Evolutionary conservation across 169 alveolate species (phyloP).

Genomic region (Plasmodium inui): DNA sequence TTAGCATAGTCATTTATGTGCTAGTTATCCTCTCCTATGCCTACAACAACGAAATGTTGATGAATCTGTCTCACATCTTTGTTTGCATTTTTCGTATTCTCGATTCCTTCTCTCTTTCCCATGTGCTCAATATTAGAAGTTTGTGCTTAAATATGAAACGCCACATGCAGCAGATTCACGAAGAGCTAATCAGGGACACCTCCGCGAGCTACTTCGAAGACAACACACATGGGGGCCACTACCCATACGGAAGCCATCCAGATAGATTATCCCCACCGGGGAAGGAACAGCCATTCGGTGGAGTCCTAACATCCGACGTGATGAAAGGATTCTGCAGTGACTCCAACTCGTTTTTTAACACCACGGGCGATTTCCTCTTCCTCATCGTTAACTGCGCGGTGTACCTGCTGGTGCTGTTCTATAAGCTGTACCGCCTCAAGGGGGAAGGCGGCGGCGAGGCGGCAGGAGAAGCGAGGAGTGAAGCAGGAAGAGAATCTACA

Average conservation of each 20-base stretch:
- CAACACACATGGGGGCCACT: neutral
- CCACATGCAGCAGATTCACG: constrained; percentile 20
- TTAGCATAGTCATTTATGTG: constrained; percentile 52
- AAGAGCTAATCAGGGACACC: neutral
- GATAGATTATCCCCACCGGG: neutral
- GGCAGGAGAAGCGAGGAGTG: neutral
- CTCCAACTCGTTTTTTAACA: constrained; percentile 27
- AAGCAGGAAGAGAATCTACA: neutral
- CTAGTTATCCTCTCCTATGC: constrained; percentile 55
- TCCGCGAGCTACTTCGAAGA: neutral
- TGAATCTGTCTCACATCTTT: constrained; percentile 30
- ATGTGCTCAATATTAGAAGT: constrained; percentile 30
- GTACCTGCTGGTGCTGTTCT: constrained; percentile 35
- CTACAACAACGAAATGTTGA: constrained; percentile 29
- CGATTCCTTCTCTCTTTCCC: constrained; percentile 66
- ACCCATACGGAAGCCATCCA: neutral
- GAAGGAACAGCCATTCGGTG: neutral
- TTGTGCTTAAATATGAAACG: constrained; percentile 51
- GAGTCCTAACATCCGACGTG: neutral
- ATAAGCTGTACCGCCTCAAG: neutral
- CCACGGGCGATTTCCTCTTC: constrained; percentile 45
- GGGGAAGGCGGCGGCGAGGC: too few relatives aligned
- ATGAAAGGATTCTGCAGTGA: constrained; percentile 7
- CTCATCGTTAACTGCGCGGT: constrained; percentile 22
- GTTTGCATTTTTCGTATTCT: constrained; percentile 61